phyloP scores from a whole-genome alignment of 768 basidiomycete genomes.

The Collybia mongolica region DNA sequence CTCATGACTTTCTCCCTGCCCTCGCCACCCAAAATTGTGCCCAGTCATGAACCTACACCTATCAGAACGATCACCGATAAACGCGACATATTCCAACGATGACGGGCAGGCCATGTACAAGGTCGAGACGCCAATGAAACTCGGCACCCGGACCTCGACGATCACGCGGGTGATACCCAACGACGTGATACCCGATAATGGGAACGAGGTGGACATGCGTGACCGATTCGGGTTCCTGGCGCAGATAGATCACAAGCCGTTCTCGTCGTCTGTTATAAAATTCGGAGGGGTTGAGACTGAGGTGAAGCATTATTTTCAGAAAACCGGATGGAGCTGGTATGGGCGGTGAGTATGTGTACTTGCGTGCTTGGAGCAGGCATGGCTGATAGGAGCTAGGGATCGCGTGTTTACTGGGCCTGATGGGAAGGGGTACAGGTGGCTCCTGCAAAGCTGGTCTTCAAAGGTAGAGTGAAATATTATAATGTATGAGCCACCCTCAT shows the following conservation, averaged over 20 bases:
- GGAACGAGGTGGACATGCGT: conserved; percentile 5
- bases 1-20: not conserved
- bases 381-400: conserved; percentile 7
- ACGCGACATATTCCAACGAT: conserved; percentile 18
- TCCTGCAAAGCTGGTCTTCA: not conserved
- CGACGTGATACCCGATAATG: not conserved
- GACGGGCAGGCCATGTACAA: conserved; percentile 21
- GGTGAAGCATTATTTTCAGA: conserved; percentile 9
- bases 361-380: not conserved
- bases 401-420: conserved; percentile 20
- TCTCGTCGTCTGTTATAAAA: conserved; percentile 10
- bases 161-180: conserved; percentile 12
- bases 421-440: conserved; percentile 20
- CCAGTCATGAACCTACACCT: conserved; percentile 16
- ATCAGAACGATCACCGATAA: conserved; percentile 12
- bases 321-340: conserved; percentile 2
- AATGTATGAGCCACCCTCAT: too few relatives aligned
- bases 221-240: conserved; percentile 11
- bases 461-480: conserved; percentile 4
- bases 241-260: conserved; percentile 4
- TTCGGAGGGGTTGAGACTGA: conserved; percentile 5
- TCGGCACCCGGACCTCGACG: conserved; percentile 2
- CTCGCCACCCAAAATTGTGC: not conserved
- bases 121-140: conserved; percentile 7
- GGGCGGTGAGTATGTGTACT: conserved; percentile 11